Conservation (phyloP, 179 eudicot genomes). For the Amaranthus tricolor region DNA sequence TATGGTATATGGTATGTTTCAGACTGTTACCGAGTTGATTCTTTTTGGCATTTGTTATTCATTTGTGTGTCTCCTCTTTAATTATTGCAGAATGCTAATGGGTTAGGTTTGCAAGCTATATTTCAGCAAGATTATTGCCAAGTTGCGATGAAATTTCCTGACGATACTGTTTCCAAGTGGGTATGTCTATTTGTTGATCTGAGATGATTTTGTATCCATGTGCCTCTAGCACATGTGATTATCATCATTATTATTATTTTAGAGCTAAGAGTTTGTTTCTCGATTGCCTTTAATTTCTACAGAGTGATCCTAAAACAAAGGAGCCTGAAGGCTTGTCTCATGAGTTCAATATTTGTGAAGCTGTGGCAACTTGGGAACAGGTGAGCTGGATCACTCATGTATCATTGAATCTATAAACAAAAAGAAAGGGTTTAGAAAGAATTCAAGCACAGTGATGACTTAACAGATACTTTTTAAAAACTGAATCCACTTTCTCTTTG, state of each 20-base stretch:
- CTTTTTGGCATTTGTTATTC: background rate
- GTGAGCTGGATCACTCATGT: conserved; percentile 35
- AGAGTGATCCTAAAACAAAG: conserved; percentile 92
- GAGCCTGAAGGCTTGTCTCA: conserved; percentile 76
- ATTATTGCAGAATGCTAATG: conserved; percentile 64
- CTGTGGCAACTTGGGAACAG: conserved; percentile 98
- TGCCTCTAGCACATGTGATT: background rate
- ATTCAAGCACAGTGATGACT: background rate
- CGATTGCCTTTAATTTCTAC: conserved; percentile 29
- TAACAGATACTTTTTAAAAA: conserved; percentile 5
- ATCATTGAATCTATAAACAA: background rate
- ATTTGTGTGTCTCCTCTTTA: background rate
- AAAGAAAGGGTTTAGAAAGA: too few relatives aligned
- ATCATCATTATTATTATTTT: background rate
- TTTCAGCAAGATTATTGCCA: conserved; percentile 60
- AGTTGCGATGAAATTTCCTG: conserved; percentile 68
- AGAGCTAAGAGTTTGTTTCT: background rate
- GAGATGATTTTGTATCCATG: background rate
- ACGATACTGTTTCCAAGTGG: conserved; percentile 81
- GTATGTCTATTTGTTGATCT: conserved; percentile 36
- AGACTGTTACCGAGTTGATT: background rate
- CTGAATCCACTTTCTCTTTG: background rate
- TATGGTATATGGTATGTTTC: background rate
- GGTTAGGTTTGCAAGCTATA: conserved; percentile 73
- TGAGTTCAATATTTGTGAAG: conserved; percentile 85